These are phyloP conservation scores for Fulvia fulva DNA, from an alignment of 2,329 filamentous ascomycete genomes.

Conservation along the genomic window DNA sequence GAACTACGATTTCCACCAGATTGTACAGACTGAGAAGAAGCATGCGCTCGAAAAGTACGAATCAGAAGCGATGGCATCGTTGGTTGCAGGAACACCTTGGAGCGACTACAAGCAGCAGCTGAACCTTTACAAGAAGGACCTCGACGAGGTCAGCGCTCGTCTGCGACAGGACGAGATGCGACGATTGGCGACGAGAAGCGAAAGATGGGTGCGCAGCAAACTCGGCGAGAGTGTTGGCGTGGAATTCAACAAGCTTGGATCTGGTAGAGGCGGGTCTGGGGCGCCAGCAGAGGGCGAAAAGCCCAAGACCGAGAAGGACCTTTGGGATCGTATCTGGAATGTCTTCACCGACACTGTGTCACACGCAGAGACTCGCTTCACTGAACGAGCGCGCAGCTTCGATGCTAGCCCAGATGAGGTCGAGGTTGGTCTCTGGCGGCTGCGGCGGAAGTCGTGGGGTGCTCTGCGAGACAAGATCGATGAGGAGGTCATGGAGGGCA, in stretches of 20 bases:
- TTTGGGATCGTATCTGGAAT: conserved; percentile 95
- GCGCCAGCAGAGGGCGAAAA: conserved; percentile 75
- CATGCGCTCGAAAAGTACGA: conserved; percentile 72
- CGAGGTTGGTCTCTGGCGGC: conserved; percentile 84
- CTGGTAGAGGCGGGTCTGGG: conserved; percentile 75
- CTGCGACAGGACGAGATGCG: conserved; percentile 95
- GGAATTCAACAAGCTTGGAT: conserved; percentile 94
- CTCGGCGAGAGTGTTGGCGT: conserved; percentile 83
- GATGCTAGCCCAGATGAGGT: conserved; percentile 90
- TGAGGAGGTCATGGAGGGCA: conserved; percentile 97
- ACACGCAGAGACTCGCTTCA: conserved; percentile 81
- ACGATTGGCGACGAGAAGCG: conserved; percentile 80
- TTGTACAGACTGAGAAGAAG: conserved; percentile 78
- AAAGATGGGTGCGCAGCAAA: conserved; percentile 87
- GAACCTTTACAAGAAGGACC: conserved; percentile 77
- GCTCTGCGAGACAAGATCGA: conserved; percentile 87
- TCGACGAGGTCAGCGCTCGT: conserved; percentile 80
- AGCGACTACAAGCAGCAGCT: conserved; percentile 80
- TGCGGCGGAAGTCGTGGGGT: conserved; percentile 91
- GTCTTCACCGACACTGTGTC: conserved; percentile 78
- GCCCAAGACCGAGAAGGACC: conserved; percentile 68
- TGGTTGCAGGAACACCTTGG: conserved; percentile 79
- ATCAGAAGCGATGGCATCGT: conserved; percentile 66
- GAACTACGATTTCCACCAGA: conserved; percentile 90
- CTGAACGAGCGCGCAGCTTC: conserved; percentile 85